Evolutionary conservation across 2,329 filamentous ascomycete species (phyloP).

Genomic region (Microdochium bolleyi): DNA sequence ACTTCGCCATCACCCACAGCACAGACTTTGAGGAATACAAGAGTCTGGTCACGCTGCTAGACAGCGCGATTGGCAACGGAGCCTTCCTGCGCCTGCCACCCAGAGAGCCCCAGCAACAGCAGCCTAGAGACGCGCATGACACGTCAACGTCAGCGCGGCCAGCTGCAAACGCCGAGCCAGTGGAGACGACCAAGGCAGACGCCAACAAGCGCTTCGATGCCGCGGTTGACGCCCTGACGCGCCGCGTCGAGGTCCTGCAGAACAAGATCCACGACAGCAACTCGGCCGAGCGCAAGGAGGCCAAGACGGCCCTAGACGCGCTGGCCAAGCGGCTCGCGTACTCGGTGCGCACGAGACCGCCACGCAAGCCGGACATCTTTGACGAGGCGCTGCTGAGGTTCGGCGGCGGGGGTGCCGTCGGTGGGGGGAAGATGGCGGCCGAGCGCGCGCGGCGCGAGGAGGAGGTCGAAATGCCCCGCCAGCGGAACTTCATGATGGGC

Average conservation of each 20-base stretch:
- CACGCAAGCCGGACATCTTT: slow-evolving; percentile 44
- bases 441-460: slow-evolving; percentile 13
- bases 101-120: slow-evolving; percentile 13
- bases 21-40: slow-evolving; percentile 64
- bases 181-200: slow-evolving; percentile 14
- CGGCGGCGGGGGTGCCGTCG: slow-evolving; percentile 1
- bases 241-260: slow-evolving; percentile 47
- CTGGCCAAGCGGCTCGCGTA: slow-evolving; percentile 67
- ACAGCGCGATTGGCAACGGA: slow-evolving; percentile 67
- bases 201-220: slow-evolving; percentile 52
- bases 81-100: slow-evolving; percentile 16
- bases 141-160: slow-evolving; percentile 13
- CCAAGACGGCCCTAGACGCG: slow-evolving; percentile 68
- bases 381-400: slow-evolving; percentile 17
- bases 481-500: slow-evolving; percentile 41
- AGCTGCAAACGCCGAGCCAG: slow-evolving; percentile 21
- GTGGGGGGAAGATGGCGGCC: slow-evolving; percentile 10
- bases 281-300: slow-evolving; percentile 57
- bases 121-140: slow-evolving; percentile 11
- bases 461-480: slow-evolving; percentile 32
- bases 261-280: slow-evolving; percentile 66
- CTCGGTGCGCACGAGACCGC: slow-evolving; percentile 58
- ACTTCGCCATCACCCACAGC: slow-evolving; percentile 42
- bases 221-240: slow-evolving; percentile 59
- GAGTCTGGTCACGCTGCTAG: slow-evolving; percentile 59